Conservation (phyloP, 2,329 filamentous ascomycete species). For the Fusarium camptoceras region DNA sequence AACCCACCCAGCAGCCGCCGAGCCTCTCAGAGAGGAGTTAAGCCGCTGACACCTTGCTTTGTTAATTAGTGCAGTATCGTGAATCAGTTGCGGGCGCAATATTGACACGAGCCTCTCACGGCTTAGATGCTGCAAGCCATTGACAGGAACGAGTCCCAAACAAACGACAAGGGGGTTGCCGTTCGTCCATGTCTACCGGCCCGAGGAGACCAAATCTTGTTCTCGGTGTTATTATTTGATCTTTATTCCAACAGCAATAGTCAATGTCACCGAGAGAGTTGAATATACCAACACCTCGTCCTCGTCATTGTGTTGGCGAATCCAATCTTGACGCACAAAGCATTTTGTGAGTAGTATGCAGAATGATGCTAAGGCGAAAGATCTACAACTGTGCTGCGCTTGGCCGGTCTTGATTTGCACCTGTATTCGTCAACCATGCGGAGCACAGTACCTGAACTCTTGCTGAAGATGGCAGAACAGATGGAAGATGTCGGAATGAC, state of each 20-base stretch:
- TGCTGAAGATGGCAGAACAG: slow-evolving; percentile 5
- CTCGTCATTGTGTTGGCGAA: neutral
- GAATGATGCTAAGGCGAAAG: neutral
- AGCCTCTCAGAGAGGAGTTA: slow-evolving; percentile 20
- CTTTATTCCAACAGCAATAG: slow-evolving; percentile 1
- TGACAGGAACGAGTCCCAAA: slow-evolving; percentile 30
- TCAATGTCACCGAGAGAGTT: neutral
- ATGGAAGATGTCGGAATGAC: slow-evolving; percentile 43
- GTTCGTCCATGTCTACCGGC: slow-evolving; percentile 28
- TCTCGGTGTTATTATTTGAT: slow-evolving; percentile 28
- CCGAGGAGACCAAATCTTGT: slow-evolving; percentile 16
- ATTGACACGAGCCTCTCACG: slow-evolving; percentile 40
- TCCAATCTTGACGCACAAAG: neutral
- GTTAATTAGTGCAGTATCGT: slow-evolving; percentile 39
- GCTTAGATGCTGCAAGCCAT: slow-evolving; percentile 32
- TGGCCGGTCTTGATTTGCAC: neutral
- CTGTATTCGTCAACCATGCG: slow-evolving; percentile 1
- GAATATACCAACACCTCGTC: neutral
- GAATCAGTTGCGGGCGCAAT: slow-evolving; percentile 48
- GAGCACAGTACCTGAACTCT: slow-evolving; percentile 5
- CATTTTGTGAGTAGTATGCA: neutral
- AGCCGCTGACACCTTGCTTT: slow-evolving; percentile 45
- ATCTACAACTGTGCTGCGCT: neutral
- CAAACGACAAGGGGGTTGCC: slow-evolving; percentile 25
- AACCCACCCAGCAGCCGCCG: slow-evolving; percentile 24